Percentiles rank a stretch among this genome's conserved stretches.
Conservation (phyloP, 2,329 filamentous ascomycete species). For the Ceratocystis colombiana region DNA sequence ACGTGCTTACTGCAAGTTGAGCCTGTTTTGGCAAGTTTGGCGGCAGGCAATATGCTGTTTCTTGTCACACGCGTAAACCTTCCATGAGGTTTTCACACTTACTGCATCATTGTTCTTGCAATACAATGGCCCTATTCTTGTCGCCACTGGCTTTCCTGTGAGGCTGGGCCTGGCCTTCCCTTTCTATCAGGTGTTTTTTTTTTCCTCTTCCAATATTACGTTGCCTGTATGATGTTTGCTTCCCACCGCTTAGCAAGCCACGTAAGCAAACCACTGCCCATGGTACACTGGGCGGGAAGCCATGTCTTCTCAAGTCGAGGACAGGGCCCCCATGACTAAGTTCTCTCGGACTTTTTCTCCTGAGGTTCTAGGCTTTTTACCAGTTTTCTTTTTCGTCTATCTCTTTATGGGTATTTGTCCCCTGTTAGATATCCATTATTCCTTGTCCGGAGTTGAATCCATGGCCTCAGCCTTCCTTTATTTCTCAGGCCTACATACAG, state of each 20-base stretch:
- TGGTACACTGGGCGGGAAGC: neutral
- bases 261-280: neutral
- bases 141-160: too few species aligned
- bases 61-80: neutral
- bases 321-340: neutral
- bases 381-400: neutral
- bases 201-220: neutral
- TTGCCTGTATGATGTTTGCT: neutral
- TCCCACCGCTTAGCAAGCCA: neutral
- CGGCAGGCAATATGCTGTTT: neutral
- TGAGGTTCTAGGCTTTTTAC: neutral
- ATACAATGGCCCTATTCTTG: neutral
- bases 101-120: neutral
- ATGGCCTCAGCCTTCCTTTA: slow-evolving; percentile 5
- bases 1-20: too few species aligned
- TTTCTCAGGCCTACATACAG: neutral
- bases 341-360: neutral
- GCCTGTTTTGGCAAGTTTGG: too few species aligned
- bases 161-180: neutral
- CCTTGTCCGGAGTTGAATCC: neutral
- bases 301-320: neutral
- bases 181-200: too few species aligned
- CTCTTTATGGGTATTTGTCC: neutral
- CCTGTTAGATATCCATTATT: neutral
- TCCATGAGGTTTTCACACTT: neutral